A percentile compares a stretch with the other conserved stretches of the same genome.
These are phyloP conservation scores for Gynostemma pentaphyllum DNA, from an alignment of 306 rosid species.

Conservation along the genomic window DNA sequence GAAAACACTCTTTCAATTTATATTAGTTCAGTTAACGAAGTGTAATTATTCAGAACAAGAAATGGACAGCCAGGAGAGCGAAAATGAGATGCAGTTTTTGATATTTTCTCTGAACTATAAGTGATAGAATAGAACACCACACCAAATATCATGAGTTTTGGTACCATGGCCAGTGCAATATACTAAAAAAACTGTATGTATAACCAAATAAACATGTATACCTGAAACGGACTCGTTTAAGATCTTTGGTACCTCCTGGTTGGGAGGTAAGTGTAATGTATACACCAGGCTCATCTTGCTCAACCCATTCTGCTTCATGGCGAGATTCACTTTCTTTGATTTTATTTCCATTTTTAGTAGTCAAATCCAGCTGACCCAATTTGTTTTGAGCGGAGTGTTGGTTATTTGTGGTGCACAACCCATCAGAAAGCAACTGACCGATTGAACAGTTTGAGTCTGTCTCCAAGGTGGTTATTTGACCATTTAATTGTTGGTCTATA, in stretches of 20 bases:
- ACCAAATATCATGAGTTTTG: not conserved
- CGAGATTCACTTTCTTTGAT: constrained; percentile 68
- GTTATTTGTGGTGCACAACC: constrained; percentile 42
- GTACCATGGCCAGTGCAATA: not conserved
- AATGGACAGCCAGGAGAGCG: not conserved
- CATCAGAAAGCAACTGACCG: constrained; percentile 54
- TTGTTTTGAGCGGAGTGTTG: constrained; percentile 51
- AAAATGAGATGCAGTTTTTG: no score
- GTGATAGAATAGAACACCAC: no score
- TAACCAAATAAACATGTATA: constrained; percentile 15
- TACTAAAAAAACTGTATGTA: not conserved
- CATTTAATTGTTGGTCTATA: constrained; percentile 44
- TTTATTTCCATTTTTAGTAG: constrained; percentile 64
- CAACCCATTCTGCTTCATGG: constrained; percentile 85
- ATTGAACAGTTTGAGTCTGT: constrained; percentile 58
- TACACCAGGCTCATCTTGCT: constrained; percentile 96
- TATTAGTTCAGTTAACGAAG: not conserved
- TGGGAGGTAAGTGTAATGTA: constrained; percentile 86
- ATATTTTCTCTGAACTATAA: no score
- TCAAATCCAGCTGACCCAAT: constrained; percentile 51
- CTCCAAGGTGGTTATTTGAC: constrained; percentile 52
- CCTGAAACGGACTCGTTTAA: constrained; percentile 99
- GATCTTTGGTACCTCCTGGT: constrained; percentile 83
- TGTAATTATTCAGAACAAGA: not conserved
- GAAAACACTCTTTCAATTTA: not conserved